Base-by-base conservation (phyloP, 257 asterid species). In the Solanum corneliomulleri region DNA sequence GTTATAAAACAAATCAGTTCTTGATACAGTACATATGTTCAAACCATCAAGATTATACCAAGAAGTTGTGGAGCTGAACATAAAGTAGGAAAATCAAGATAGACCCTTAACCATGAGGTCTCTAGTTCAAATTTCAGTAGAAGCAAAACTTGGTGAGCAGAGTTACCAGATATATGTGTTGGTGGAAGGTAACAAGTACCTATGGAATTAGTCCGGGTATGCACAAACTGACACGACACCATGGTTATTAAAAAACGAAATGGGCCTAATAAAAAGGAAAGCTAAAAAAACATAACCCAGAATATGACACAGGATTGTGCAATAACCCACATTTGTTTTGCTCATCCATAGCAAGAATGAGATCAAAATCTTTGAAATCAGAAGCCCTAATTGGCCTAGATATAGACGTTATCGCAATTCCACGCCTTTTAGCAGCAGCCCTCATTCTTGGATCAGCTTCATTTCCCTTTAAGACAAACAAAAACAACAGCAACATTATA, bases 361-460 rank as follows among this genome's bases (percentile, higher is more conserved):
- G 95, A 92, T 97, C 98, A 87, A 97, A 97, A 85, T 97, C 97
- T 89, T 90, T 87, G 88, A 97, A 97, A 94, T 97, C 98, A 47
- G 95, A 92, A 8, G 97, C 93, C 88, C 69, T 94, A 44, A 97
- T 92, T 12, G 98, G 99, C 92, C 98, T 94, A 68, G 98, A 97
- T 70, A 91, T 86, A 18, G 99, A 97, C 68, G 96, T 97, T 84
- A 96, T 95, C 89, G 89, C 98, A 71, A 97, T 88, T n/a, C 98
- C 99, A 85, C 99, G 99, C 88, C 88, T 93, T 85, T 94, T 95
- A 2, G 99, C 94, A 86, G 99, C 94, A 74, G 96, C 96, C 91
- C 95, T 94, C 99, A 96, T 96, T 91, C 99, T 92, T 35, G 99
- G 93, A 86, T 97, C 99, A 15, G 99, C 99, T 88, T 91, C 94